Conservation (phyloP, 495 filamentous ascomycete genomes). For the Penicillium silybi region DNA sequence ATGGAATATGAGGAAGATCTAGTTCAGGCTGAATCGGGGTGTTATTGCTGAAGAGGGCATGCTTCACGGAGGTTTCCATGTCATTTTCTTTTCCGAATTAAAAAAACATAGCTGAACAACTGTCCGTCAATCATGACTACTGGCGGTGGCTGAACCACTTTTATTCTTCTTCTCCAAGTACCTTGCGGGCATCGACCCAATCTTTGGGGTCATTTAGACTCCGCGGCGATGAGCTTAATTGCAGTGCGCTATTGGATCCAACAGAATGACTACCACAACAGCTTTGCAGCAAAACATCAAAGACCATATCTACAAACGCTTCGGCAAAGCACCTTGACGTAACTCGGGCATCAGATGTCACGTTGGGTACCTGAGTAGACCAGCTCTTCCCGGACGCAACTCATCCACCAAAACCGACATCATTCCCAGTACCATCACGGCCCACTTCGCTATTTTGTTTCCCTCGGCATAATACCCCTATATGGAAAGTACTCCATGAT, state of each 20-base stretch:
- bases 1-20: not conserved
- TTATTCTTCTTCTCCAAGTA: constrained; percentile 23
- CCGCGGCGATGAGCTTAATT: constrained; percentile 10
- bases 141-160: constrained; percentile 13
- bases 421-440: constrained; percentile 1
- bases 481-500: not conserved
- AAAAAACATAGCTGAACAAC: not conserved
- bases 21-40: not conserved
- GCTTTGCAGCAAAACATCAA: not conserved
- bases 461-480: constrained; percentile 5
- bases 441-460: not conserved
- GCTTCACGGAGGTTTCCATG: not conserved
- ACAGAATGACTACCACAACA: not conserved
- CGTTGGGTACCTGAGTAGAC: not conserved
- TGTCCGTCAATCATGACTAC: constrained; percentile 4
- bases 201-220: constrained; percentile 11
- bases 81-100: not conserved
- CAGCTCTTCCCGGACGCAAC: not conserved
- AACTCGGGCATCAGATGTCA: not conserved
- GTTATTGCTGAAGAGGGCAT: not conserved
- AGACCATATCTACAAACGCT: not conserved
- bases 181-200: constrained; percentile 26
- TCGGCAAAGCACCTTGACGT: not conserved
- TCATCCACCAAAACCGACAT: not conserved
- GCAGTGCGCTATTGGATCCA: constrained; percentile 1